phyloP scores from a whole-genome alignment of 2,329 filamentous ascomycete genomes.

The Neonectria sp. region DNA sequence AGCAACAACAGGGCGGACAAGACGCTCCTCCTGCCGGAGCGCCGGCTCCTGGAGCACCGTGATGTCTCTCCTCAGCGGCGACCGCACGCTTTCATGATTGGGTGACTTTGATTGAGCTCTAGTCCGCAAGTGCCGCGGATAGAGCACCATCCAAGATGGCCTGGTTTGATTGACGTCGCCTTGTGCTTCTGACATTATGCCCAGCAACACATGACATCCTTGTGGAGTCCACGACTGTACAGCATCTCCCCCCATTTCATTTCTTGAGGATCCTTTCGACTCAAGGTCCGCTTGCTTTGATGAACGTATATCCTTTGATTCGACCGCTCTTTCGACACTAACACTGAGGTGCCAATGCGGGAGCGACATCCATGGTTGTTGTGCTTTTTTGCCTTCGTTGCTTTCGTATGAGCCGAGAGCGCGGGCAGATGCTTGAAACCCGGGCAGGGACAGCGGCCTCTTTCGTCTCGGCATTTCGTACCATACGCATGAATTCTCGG shows the following conservation, averaged over 20 bases:
- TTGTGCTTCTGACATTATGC: slow-evolving; percentile 46
- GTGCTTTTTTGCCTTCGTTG: slow-evolving; percentile 33
- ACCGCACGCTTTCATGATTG: slow-evolving; percentile 48
- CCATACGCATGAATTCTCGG: slow-evolving; percentile 34
- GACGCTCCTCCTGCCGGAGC: slow-evolving; percentile 54
- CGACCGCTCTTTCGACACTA: slow-evolving; percentile 45
- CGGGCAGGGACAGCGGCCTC: slow-evolving; percentile 28
- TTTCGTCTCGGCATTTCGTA: slow-evolving; percentile 28
- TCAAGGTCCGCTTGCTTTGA: slow-evolving; percentile 44
- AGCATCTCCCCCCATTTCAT: slow-evolving; percentile 43
- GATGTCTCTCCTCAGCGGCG: slow-evolving; percentile 46
- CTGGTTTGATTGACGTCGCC: slow-evolving; percentile 53
- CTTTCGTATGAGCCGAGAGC: slow-evolving; percentile 40
- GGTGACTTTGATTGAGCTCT: slow-evolving; percentile 54
- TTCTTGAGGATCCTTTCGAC: slow-evolving; percentile 46
- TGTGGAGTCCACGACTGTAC: slow-evolving; percentile 53
- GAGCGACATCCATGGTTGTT: slow-evolving; percentile 41
- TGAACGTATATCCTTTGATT: slow-evolving; percentile 49
- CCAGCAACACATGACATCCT: slow-evolving; percentile 46
- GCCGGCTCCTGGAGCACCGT: slow-evolving; percentile 56
- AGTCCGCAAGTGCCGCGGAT: slow-evolving; percentile 41
- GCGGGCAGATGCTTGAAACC: slow-evolving; percentile 38
- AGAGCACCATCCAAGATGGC: slow-evolving; percentile 50
- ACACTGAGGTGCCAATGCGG: slow-evolving; percentile 41
- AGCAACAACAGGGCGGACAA: slow-evolving; percentile 59